Conservation (phyloP, 2,329 filamentous ascomycete species). For the Gyromitra esculenta region DNA sequence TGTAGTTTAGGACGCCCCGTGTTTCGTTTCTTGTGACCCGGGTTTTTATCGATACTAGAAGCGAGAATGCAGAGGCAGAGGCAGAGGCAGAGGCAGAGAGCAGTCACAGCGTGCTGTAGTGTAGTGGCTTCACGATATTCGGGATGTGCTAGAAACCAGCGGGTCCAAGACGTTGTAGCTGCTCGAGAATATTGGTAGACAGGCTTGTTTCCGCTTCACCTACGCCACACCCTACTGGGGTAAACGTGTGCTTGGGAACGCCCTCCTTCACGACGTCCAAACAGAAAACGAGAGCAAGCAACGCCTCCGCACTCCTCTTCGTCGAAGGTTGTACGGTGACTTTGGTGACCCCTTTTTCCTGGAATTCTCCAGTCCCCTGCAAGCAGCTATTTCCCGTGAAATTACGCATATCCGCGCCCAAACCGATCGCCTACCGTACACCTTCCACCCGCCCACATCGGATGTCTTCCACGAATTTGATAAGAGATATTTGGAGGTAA, state of each 20-base stretch:
- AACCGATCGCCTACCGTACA: slow-evolving; percentile 39
- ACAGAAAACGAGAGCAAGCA: slow-evolving; percentile 33
- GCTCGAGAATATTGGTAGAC: not conserved
- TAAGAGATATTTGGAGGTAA: slow-evolving; percentile 42
- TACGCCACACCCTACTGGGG: not conserved
- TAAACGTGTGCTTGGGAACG: not conserved
- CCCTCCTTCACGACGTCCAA: slow-evolving; percentile 1
- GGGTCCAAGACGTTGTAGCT: slow-evolving; percentile 1
- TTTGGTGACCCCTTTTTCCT: slow-evolving; percentile 30
- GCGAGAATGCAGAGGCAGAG: not conserved
- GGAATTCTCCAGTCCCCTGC: slow-evolving; percentile 31
- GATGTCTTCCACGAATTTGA: slow-evolving; percentile 35
- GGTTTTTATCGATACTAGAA: not conserved
- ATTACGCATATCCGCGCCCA: slow-evolving; percentile 32
- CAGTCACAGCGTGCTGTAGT: slow-evolving; percentile 31
- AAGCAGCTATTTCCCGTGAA: slow-evolving; percentile 43
- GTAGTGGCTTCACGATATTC: slow-evolving; percentile 26
- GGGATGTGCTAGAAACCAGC: slow-evolving; percentile 1
- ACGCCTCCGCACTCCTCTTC: slow-evolving; percentile 9
- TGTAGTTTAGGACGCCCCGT: slow-evolving; percentile 2
- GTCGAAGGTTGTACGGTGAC: slow-evolving; percentile 2
- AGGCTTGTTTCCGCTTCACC: not conserved
- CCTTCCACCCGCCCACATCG: slow-evolving; percentile 36
- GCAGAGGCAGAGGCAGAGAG: not conserved
- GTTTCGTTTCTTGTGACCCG: slow-evolving; percentile 14